Conservation (phyloP, 1,284 basidiomycete species). For the Fomitopsis schrenkii region DNA sequence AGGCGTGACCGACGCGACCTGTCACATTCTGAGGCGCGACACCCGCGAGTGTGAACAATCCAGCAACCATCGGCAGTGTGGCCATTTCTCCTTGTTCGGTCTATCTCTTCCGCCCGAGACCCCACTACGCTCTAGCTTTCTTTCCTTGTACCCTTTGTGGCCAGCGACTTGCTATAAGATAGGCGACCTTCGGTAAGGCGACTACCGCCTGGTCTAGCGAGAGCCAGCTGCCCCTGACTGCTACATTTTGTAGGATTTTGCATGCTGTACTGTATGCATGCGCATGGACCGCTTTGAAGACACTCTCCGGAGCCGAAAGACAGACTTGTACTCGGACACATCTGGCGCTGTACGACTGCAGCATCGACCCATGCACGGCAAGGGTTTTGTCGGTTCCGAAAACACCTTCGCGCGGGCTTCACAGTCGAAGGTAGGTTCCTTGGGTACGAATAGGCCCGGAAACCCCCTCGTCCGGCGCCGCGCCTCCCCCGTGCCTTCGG, state of each 20-base stretch:
- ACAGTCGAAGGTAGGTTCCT: neutral
- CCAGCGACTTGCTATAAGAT: neutral
- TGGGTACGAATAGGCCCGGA: neutral
- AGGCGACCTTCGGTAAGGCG: neutral
- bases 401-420: constrained; percentile 15
- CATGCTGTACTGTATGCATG: neutral
- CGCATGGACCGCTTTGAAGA: constrained; percentile 4
- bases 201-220: neutral
- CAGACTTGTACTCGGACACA: constrained; percentile 14
- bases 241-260: neutral
- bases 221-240: neutral
- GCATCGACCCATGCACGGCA: constrained; percentile 9
- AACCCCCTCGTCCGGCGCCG: neutral
- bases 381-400: constrained; percentile 16
- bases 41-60: neutral
- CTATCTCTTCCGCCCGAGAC: neutral
- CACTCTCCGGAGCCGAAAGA: constrained; percentile 2
- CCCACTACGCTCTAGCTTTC: too few relatives aligned
- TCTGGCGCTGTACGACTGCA: constrained; percentile 13
- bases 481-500: neutral
- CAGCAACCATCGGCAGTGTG: neutral
- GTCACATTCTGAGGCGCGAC: neutral
- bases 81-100: neutral
- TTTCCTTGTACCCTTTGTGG: neutral
- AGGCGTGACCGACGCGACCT: neutral